Base-by-base conservation (phyloP, 306 rosid genomes). In the Trifolium repens region DNA sequence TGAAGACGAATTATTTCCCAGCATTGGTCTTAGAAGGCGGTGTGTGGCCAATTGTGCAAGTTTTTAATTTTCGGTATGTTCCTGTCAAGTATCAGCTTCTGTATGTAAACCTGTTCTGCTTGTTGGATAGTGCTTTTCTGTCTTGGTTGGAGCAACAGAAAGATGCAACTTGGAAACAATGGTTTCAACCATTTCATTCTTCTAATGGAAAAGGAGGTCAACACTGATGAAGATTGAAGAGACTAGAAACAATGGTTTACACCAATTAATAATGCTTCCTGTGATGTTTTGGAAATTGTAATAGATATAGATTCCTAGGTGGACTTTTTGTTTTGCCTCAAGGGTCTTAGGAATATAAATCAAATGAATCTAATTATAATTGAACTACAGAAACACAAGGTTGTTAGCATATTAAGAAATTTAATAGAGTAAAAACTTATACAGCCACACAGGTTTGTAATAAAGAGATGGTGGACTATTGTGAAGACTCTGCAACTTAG, bases 61-160 rank as follows among this genome's bases (percentile, higher is more conserved):
- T 85, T 62, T 92, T 88, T 9, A 93, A 93, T 78, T 90, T 93
- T 78, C 67, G 86, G 32, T 93, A 87, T 79, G 80, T 93, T 52
- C 98, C 96, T 5, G 91, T 90, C 81, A 87, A 89, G 82, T 90
- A 89, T 71, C 96, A 93, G 79, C 98, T 93, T 69, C 96, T 93
- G 40, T 90, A 90, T 72, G 96, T 93, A n/a, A 93, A 89, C 78
- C 27, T 88, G 58, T 93, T 93, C 86, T 90, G 96, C 93, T 84
- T 93, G 76, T 44, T 93, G 82, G 96, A 89, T 62, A 93, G 96
- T 84, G 94, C 90, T 44, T 93, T 93, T 72, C 76, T 90, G 76
- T 93, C 96, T 49, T 93, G 98, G 96, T 69, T 93, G 68, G 98
- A 93, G 67, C 98, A 90, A 79, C 94, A 93, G 79, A 85, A 89